phyloP scores from a whole-genome alignment of 768 basidiomycete species.

The Guyanaporus albipodus region DNA sequence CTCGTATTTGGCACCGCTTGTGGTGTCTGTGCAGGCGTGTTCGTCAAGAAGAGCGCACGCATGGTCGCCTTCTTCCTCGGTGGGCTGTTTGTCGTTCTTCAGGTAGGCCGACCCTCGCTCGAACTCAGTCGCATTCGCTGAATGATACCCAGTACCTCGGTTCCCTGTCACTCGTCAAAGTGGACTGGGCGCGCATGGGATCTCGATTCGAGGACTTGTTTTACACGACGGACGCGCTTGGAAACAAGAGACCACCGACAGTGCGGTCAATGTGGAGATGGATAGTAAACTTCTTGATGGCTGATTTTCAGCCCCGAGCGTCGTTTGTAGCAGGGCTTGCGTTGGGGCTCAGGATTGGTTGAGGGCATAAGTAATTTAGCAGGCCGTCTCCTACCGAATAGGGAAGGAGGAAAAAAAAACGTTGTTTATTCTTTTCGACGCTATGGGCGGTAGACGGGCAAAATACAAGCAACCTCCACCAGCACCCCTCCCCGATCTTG shows the following conservation, averaged over 20 bases:
- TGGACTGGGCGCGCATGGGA: constrained; percentile 74
- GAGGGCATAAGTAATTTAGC: constrained; percentile 11
- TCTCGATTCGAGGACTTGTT: constrained; percentile 69
- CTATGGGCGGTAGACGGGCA: constrained; percentile 82
- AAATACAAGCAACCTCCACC: constrained; percentile 82
- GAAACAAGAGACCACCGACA: constrained; percentile 57
- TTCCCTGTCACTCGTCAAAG: constrained; percentile 64
- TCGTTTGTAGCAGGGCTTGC: constrained; percentile 82
- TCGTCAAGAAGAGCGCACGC: constrained; percentile 93
- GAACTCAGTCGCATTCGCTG: not conserved
- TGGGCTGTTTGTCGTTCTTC: constrained; percentile 85
- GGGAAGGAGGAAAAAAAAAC: constrained; percentile 25
- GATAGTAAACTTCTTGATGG: constrained; percentile 77
- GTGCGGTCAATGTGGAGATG: constrained; percentile 61
- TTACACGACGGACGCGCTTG: constrained; percentile 58
- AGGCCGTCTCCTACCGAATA: constrained; percentile 10
- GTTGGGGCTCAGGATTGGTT: constrained; percentile 81
- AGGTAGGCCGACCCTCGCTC: constrained; percentile 47
- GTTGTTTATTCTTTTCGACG: constrained; percentile 3
- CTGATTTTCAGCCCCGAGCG: constrained; percentile 89
- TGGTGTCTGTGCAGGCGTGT: constrained; percentile 88
- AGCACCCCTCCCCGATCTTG: constrained; percentile 44
- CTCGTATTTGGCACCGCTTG: constrained; percentile 85
- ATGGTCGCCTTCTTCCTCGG: constrained; percentile 82
- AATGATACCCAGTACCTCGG: constrained; percentile 64